Evolutionary conservation across 2,329 filamentous ascomycete species (phyloP).

Genomic region (Hypoxylon sp.): DNA sequence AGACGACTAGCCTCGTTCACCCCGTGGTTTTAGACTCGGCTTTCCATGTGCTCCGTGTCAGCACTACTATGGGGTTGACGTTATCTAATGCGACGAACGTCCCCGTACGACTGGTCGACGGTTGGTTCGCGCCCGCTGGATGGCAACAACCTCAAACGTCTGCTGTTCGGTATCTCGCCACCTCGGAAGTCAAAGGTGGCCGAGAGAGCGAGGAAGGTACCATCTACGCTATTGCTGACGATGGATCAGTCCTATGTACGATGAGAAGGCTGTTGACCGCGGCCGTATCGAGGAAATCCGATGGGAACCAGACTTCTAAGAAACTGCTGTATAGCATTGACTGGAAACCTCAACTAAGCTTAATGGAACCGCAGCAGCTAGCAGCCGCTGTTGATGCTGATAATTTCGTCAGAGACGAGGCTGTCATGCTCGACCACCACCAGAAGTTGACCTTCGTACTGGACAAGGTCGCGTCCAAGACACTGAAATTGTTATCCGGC

Average conservation of each 20-base stretch:
- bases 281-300: slow-evolving; percentile 47
- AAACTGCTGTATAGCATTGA: slow-evolving; percentile 56
- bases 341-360: slow-evolving; percentile 59
- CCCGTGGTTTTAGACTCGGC: slow-evolving; percentile 57
- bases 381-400: slow-evolving; percentile 44
- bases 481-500: slow-evolving; percentile 40
- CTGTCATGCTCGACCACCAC: slow-evolving; percentile 37
- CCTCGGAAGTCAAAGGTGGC: slow-evolving; percentile 29
- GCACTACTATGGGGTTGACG: slow-evolving; percentile 43
- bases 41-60: slow-evolving; percentile 54
- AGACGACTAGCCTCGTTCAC: slow-evolving; percentile 54
- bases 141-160: slow-evolving; percentile 53
- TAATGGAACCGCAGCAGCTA: slow-evolving; percentile 54
- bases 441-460: slow-evolving; percentile 45
- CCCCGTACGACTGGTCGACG: slow-evolving; percentile 51
- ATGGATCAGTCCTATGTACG: slow-evolving; percentile 52
- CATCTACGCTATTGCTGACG: slow-evolving; percentile 53
- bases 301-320: slow-evolving; percentile 33
- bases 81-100: slow-evolving; percentile 49
- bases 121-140: slow-evolving; percentile 55
- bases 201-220: slow-evolving; percentile 50
- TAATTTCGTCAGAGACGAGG: slow-evolving; percentile 47
- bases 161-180: slow-evolving; percentile 49
- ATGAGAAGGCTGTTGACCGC: slow-evolving; percentile 50
- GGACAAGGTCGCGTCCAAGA: slow-evolving; percentile 42